Evolutionary conservation across 805 yeast species (phyloP), one percentile per base, ranked within the genome.

Genomic region (Barnettozyma botsteinii): DNA sequence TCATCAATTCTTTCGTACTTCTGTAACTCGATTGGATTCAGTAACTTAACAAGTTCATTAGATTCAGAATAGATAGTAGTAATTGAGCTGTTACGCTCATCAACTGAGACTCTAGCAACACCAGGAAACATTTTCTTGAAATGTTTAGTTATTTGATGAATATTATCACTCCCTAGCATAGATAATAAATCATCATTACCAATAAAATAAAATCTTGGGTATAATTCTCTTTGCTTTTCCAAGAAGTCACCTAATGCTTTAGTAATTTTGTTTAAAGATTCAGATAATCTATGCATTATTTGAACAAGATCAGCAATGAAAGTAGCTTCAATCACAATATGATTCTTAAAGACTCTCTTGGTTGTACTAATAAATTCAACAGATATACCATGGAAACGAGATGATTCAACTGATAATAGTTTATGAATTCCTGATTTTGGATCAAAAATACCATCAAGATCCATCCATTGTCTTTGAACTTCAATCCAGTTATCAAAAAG

Each of bases 131-230:
- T 73, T 52, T 84, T 85, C 34, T 67, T 66, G 36, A 88, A 60
- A 52, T 82, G 88, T 33, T 67, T 70, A 14, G 79, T 77, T 4
- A 81, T 65, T 7, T 67, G 48, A 2, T 33, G 31, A 2, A 75
- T 50, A 47, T 79, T 73, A 5, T 56, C 61, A 0, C 80, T 72
- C 3, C 97, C 96, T 26, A 91, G 72, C 29, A 91, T 73, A 45
- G 86, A 95, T 25, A 91, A 64, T 23, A 91, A 61, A 56, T 91
- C 96, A 44, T 88, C 96, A 56, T 91, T 91, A 6, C 97, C 96
- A 21, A 91, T 64, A 55, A 91, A 89, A 52, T 81, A 88, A 41
- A 88, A 81, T 34, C 97, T 69, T 1, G 96, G 89, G 51, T 83
- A 91, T 1, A 69, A 43, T 31, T 73, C 81, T 46, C 98, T 65